Base-by-base conservation (phyloP, 2,329 filamentous ascomycete genomes). In the Beauveria pseudobassiana region DNA sequence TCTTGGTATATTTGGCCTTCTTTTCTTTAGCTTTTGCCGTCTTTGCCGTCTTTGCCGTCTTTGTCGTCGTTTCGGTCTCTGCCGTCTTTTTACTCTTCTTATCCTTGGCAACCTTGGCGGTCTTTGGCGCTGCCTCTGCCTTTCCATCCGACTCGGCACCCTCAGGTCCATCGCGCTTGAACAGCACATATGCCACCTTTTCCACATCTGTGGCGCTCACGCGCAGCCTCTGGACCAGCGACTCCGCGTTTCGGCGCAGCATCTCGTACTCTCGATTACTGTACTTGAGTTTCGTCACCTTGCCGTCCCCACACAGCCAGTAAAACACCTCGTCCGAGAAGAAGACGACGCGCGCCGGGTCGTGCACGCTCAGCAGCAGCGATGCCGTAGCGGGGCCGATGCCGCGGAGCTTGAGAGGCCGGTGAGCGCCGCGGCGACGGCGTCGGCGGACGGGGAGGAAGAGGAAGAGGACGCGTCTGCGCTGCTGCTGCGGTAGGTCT, bases 321-420 rank as follows among this genome's bases (percentile, higher is more conserved):
- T 86, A 82, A 69, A 87, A 93, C 3, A 87, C 80, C 73, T 95
- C 90, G 69, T 96, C 91, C 2, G 87, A 89, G 74, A 93, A 93
- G 78, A 93, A 93, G 1, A 89, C 81, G 54, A 87, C 78, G 14
- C 75, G 73, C 0, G 77, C 72, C 0, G 87, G 81, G 63, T 86
- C 80, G 65, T 86, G 82, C 5, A 88, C 83, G 5, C 87, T 82
- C 3, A 95, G 79, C 1, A 93, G 75, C 38, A 95, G 81, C 1
- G 88, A 90, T 0, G 89, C 90, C 0, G 90, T 93, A 8, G 90
- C 90, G 1, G 90, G 89, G 0, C 90, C 90, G 64, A 96, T 84
- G 40, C 90, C 90, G 65, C 80, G 87, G n/a, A 95, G 76, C 61
- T 78, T 78, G 1, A 79, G 12, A 93, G 76, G 1, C 75, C 73